Evolutionary conservation across 2,329 filamentous ascomycete genomes (phyloP), one percentile per base, ranked within the genome.

Genomic region (Phaeosphaeriaceae sp.): DNA sequence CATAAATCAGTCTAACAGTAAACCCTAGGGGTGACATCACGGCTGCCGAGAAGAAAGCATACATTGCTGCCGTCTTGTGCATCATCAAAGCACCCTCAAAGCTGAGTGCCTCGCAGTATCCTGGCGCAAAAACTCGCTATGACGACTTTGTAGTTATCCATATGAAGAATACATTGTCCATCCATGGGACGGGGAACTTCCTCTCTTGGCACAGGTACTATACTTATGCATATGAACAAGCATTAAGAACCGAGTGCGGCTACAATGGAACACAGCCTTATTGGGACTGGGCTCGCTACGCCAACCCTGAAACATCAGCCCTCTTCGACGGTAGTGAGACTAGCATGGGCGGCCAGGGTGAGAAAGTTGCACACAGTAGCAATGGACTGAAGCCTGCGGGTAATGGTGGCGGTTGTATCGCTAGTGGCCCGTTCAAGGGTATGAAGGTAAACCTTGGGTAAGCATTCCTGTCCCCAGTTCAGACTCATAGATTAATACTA

Each of bases 291-390:
- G 77, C 76, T 9, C 74, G 76, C 48, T 78, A 76, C 64, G 70
- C 70, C 2, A 78, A 81, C 48, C 68, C 69, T 1, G 59, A 67
- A 58, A 76, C 77, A 37, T 82, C 81, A 1, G 79, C 81, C 13
- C 65, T 86, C 43, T 85, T 86, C 54, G 81, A 83, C 56, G 83
- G 83, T 41, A 79, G 77, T 57, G 77, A 77, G 20, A 81, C 78
- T 46, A 74, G 76, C 33, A 70, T 74, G 48, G 59, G 77, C 32
- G 79, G 81, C 16, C 79, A 83, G 51, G 81, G 81, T 29, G 67
- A 56, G 26, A 68, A 68, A 35, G 60, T 66, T 9, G 48, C 60
- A 8, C 63, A 68, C 26, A 47, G 49, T 30, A 66, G 61, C 42
- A 68, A 60, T 39, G 62, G 61, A 2, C 9, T 56, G 32, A 60